These are phyloP conservation scores for Flaveria floridana DNA, from an alignment of 140 eudicot species.

Conservation along the genomic window DNA sequence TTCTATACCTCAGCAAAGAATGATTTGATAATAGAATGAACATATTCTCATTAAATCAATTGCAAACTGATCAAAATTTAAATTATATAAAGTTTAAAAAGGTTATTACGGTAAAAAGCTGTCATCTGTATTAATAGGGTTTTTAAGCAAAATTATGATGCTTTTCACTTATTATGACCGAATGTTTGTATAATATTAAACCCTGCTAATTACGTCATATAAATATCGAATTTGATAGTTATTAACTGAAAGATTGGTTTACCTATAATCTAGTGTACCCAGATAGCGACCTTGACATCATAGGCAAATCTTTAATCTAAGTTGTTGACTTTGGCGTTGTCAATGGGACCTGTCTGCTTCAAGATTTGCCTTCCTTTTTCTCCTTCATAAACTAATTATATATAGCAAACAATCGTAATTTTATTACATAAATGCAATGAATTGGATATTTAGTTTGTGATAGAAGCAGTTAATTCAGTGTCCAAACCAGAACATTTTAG, in stretches of 20 bases:
- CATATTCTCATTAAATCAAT: background rate
- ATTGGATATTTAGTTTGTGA: background rate
- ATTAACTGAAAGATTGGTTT: conserved; percentile 14
- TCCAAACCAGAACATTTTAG: no score
- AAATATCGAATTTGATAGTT: background rate
- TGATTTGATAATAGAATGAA: background rate
- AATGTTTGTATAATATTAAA: background rate
- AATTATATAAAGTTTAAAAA: background rate
- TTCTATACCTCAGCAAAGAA: background rate
- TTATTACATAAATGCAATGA: background rate
- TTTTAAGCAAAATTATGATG: conserved; percentile 3
- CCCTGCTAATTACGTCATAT: background rate
- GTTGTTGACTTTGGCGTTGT: conserved; percentile 23
- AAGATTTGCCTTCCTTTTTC: background rate
- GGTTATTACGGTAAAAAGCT: background rate
- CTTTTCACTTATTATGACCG: background rate
- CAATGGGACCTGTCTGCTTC: conserved; percentile 4
- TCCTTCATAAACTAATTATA: background rate
- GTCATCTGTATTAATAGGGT: background rate
- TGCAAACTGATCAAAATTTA: background rate
- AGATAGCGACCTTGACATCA: conserved; percentile 23
- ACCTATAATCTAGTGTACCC: conserved; percentile 9
- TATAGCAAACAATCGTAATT: background rate
- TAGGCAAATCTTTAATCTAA: conserved; percentile 15
- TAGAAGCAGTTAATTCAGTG: no score